Evolutionary conservation across 495 filamentous ascomycete genomes (phyloP).

Genomic region (Penicillium simplicissimum): DNA sequence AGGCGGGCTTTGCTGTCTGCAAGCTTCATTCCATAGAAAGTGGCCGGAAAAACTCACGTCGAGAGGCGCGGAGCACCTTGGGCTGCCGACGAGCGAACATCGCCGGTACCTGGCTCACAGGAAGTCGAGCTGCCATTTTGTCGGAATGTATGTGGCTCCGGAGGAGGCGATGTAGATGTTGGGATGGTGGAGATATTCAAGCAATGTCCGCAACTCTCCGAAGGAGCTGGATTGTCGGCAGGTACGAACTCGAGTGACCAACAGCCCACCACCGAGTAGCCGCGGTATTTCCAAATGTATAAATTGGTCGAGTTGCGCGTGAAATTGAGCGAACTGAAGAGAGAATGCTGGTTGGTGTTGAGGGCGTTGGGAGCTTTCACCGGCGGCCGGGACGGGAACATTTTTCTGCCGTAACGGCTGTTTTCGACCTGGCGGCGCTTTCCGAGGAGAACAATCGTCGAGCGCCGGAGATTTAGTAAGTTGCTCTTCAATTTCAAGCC

Average conservation of each 20-base stretch:
- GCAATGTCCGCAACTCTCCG: constrained; percentile 26
- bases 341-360: constrained; percentile 34
- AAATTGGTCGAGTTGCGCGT: constrained; percentile 8
- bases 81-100: constrained; percentile 44
- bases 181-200: constrained; percentile 22
- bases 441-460: constrained; percentile 29
- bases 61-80: constrained; percentile 31
- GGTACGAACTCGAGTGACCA: constrained; percentile 27
- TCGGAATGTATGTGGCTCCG: constrained; percentile 14
- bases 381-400: constrained; percentile 49
- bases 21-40: neutral
- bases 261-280: constrained; percentile 37
- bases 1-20: constrained; percentile 8
- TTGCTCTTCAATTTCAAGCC: neutral
- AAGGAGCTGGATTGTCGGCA: constrained; percentile 26
- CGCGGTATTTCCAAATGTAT: constrained; percentile 17
- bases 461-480: constrained; percentile 19
- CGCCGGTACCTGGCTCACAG: constrained; percentile 39
- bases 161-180: constrained; percentile 10
- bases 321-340: constrained; percentile 14
- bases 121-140: constrained; percentile 43
- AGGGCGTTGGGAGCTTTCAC: constrained; percentile 48
- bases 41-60: constrained; percentile 38
- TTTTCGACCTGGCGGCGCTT: constrained; percentile 27
- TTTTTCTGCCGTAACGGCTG: constrained; percentile 46